These are phyloP conservation scores for Alnus rubra DNA, from an alignment of 306 rosid genomes.

Conservation along the genomic window DNA sequence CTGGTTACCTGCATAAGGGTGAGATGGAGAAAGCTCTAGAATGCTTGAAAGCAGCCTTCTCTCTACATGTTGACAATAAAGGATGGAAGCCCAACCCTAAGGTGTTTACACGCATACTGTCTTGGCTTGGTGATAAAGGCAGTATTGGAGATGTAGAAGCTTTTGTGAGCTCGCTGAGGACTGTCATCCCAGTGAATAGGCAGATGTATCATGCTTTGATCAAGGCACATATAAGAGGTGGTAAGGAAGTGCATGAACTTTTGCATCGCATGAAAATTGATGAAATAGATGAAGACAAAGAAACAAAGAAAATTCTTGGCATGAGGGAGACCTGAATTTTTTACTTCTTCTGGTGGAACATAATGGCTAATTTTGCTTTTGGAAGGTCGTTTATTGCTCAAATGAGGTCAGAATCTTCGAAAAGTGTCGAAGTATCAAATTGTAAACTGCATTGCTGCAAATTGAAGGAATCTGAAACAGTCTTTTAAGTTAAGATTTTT, in stretches of 20 bases:
- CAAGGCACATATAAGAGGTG: slow-evolving; percentile 54
- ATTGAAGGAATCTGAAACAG: neutral
- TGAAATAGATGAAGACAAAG: slow-evolving; percentile 45
- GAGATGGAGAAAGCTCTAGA: slow-evolving; percentile 55
- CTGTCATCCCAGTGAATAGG: slow-evolving; percentile 37
- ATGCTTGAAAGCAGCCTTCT: slow-evolving; percentile 59
- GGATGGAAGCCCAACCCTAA: slow-evolving; percentile 59
- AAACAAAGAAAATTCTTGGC: slow-evolving; percentile 41
- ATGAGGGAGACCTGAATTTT: slow-evolving; percentile 25
- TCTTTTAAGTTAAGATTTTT: neutral
- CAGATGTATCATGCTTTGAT: slow-evolving; percentile 57
- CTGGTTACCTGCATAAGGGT: slow-evolving; percentile 46
- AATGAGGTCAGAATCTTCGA: neutral
- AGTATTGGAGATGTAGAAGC: slow-evolving; percentile 57
- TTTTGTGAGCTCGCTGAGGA: slow-evolving; percentile 49
- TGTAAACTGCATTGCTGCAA: neutral
- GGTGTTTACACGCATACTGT: slow-evolving; percentile 37
- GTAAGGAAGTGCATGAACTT: slow-evolving; percentile 47
- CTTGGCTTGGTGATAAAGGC: slow-evolving; percentile 66
- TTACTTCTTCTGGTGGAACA: slow-evolving; percentile 2
- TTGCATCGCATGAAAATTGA: slow-evolving; percentile 57
- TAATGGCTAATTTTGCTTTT: neutral
- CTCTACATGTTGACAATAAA: slow-evolving; percentile 36
- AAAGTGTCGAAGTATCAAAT: neutral
- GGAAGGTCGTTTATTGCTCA: slow-evolving; percentile 3